Evolutionary conservation across 1,139 yeast species (phyloP), one percentile per base, ranked within the genome.

Genomic region (Lodderomyces theae): DNA sequence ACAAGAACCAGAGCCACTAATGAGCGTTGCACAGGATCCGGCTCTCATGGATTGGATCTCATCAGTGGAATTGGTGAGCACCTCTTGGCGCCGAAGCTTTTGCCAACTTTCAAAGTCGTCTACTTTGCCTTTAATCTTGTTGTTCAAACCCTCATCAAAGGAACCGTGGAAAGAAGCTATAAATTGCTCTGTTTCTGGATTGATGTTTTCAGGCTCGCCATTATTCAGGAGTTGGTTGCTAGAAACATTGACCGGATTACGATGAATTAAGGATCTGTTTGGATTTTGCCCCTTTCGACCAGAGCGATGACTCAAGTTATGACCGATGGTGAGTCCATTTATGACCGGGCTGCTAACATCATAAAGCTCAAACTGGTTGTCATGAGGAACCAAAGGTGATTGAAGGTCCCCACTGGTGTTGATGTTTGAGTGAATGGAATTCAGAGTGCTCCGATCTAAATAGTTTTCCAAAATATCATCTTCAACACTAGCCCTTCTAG

Each of bases 311-410:
- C 59, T 45, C 22, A 60, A 42, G 43, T 57, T 61, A 13, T 54
- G 52, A 0, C 73, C 73, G 15, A 67, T 51, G 1, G 69, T 68
- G 16, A 68, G 50, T 0, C 74, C 73, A 45, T 64, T 67, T 11
- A 68, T 62, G 8, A 68, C 46, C 1, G 73, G 74, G 23, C 71
- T 64, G 39, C 52, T 57, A 8, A 63, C 47, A 35, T 65, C 72
- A 44, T 51, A 64, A 4, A 63, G 44, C 18, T 60, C 61, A 26
- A 60, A 48, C 28, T 52, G 44, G 16, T 31, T 22, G 13, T 26
- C 16, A 8, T 19, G 18, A 6, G 13, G 21, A n/a, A 19, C 21
- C 9, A 16, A 6, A 21, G 35, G 18, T 7, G 24, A 39, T 5
- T 28, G 16, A 15, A 28, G 31, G 5, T 15, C 31, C 3, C 15